Evolutionary conservation across 2,329 filamentous ascomycete species (phyloP), one percentile per base, ranked within the genome.

Genomic region (Blumeria hordei): DNA sequence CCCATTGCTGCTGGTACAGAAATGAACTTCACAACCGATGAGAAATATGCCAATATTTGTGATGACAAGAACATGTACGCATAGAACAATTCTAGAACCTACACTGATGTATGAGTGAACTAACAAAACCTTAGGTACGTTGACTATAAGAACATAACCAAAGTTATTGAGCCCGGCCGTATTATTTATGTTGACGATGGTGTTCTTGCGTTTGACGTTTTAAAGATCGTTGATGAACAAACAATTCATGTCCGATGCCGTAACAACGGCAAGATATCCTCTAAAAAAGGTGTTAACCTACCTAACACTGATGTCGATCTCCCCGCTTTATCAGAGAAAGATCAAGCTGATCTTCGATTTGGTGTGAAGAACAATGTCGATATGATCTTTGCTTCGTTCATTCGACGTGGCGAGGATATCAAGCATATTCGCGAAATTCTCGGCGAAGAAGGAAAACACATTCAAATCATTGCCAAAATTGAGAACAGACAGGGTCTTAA

Each of bases 121-220:
- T 9, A 8, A 21, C 21, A 3, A 0, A 28, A 9, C 8, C 18
- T 16, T 59, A 90, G 85, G 81, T 95, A 88, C 67, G 84, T 96
- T 66, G 90, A 96, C 75, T 96, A 98, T 78, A 93, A 94, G 81
- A 98, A 98, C 77, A 96, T 98, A 72, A 95, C 90, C 72, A 94
- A 93, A 74, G 92, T 98, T 64, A 96, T 98, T 67, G 71, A 85
- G 68, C 74, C 78, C 57, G 92, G 90, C 66, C 88, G 92, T 65
- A 82, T 84, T 70, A 93, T 98, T 75, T 98, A 94, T 72, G 92
- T 98, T 64, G 92, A 98, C 66, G 92, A 98, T 66, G 92, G 92
- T 71, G 90, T 98, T 62, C 82, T 96, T 64, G 93, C 90, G 32
- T 96, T 98, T 64, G 84, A 95, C 67, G 92, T 98, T 59, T 70